Conservation (phyloP, 2,329 filamentous ascomycete species). For the Talaromyces sp. region DNA sequence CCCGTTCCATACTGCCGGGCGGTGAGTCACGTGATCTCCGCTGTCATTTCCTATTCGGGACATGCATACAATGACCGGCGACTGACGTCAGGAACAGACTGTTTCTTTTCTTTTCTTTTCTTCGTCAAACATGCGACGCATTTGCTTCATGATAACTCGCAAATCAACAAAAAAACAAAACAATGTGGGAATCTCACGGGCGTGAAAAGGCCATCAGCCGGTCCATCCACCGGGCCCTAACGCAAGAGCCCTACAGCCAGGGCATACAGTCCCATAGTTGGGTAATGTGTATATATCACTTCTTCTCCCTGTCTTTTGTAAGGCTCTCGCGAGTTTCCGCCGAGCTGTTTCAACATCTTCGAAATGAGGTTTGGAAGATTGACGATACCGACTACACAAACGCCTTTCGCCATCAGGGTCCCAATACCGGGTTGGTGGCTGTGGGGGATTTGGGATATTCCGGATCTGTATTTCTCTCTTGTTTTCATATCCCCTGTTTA, state of each 20-base stretch:
- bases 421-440: conserved; percentile 40
- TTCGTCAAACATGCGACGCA: conserved; percentile 2
- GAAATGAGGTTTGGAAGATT: conserved; percentile 50
- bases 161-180: background rate
- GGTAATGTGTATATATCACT: conserved; percentile 45
- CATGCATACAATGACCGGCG: background rate
- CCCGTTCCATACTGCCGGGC: conserved; percentile 5
- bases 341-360: conserved; percentile 49
- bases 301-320: conserved; percentile 53
- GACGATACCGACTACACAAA: conserved; percentile 51
- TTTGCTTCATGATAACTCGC: background rate
- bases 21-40: conserved; percentile 9
- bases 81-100: conserved; percentile 14
- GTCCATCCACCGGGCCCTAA: conserved; percentile 28
- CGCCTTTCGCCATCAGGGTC: conserved; percentile 46
- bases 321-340: conserved; percentile 44
- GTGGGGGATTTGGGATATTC: conserved; percentile 70
- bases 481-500: background rate
- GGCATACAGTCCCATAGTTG: conserved; percentile 22
- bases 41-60: conserved; percentile 7
- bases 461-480: conserved; percentile 52
- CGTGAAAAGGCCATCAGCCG: conserved; percentile 9
- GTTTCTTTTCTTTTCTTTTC: conserved; percentile 10
- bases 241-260: conserved; percentile 22
- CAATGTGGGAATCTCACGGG: background rate